phyloP scores from a whole-genome alignment of 192 early-diverging fungal genomes.

The Backusella liffmaniae region DNA sequence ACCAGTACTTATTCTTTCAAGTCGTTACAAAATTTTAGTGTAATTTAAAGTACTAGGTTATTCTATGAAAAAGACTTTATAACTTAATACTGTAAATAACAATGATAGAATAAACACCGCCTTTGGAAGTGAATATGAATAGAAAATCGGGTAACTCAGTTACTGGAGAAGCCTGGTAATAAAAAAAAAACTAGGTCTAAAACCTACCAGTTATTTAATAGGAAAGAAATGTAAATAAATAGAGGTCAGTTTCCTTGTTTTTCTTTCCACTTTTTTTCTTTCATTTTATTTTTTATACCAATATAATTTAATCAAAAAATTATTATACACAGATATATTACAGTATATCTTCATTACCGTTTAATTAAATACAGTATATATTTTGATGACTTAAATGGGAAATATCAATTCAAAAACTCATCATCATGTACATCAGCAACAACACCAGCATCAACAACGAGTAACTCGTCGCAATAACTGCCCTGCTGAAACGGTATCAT shows the following conservation, averaged over 20 bases:
- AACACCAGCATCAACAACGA: background rate
- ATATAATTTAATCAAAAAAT: background rate
- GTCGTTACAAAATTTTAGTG: background rate
- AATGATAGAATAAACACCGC: background rate
- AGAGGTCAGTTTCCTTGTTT: background rate
- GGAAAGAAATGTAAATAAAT: background rate
- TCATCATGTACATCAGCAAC: background rate
- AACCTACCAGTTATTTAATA: background rate
- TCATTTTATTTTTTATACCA: background rate
- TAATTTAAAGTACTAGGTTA: background rate
- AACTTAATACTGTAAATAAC: background rate
- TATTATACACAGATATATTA: background rate
- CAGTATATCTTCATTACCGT: background rate
- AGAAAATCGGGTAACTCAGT: background rate
- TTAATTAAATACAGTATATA: background rate
- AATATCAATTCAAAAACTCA: background rate
- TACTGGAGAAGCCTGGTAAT: background rate
- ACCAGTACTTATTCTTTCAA: background rate
- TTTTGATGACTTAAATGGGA: conserved; percentile 1
- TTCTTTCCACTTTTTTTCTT: background rate
- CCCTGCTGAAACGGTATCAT: background rate
- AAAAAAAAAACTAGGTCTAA: background rate
- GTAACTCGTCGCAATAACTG: background rate
- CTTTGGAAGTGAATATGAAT: background rate
- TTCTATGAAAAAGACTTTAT: background rate